These are phyloP conservation scores for Colletotrichum scovillei DNA, from an alignment of 2,329 filamentous ascomycete species.

Conservation along the genomic window DNA sequence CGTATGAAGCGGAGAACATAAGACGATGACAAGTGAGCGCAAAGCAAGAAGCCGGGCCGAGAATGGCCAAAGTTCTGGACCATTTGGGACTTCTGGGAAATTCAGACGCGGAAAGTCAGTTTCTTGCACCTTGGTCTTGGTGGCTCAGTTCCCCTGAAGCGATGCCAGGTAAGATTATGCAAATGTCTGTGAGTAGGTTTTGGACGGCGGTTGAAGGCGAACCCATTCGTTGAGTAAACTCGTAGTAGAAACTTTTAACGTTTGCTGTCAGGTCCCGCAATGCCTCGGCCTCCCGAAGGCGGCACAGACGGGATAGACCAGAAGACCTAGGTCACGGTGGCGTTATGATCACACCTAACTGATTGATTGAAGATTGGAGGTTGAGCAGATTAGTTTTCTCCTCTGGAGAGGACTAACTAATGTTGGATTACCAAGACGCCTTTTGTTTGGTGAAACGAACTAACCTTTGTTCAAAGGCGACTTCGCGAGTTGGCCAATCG, in stretches of 20 bases:
- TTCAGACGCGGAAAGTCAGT: background rate
- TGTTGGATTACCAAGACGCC: background rate
- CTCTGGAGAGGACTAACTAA: background rate
- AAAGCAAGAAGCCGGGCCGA: background rate
- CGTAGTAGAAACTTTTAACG: background rate
- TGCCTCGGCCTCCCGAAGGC: background rate
- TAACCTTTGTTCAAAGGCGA: background rate
- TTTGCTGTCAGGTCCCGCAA: background rate
- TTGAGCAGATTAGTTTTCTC: background rate
- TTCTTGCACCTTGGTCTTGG: background rate
- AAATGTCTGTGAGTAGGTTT: slow-evolving; percentile 24
- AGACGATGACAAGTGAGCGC: background rate
- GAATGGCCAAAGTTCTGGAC: background rate
- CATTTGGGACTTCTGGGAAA: background rate
- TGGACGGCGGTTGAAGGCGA: background rate
- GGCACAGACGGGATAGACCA: background rate
- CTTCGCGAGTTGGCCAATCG: background rate
- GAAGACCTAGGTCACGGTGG: background rate
- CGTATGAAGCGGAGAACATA: background rate
- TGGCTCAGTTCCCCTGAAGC: background rate
- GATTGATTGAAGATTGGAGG: background rate
- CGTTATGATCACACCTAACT: background rate
- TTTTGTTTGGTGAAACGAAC: background rate
- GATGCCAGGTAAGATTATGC: background rate
- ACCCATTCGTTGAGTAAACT: background rate